Base-by-base conservation (phyloP, 768 basidiomycete genomes). In the Russula foetens region DNA sequence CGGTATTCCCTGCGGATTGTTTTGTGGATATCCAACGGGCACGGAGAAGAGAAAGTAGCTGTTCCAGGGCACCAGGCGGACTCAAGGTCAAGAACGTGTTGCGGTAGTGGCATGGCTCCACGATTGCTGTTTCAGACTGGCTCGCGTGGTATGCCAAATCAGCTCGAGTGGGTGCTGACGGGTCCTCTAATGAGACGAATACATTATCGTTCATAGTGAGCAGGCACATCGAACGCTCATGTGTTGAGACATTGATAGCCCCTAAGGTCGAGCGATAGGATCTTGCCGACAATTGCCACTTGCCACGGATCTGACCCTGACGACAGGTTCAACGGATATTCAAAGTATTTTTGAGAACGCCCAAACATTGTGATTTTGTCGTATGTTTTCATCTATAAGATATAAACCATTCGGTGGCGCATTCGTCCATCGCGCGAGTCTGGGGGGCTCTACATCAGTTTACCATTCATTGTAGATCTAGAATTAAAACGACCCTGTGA, bases 151-250 rank as follows among this genome's bases (percentile, higher is more conserved):
- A 78, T 14, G 75, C 75, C 23, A 86, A 77, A 58, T 90, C 89
- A 53, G 79, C 80, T 60, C 84, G 80, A 38, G 77, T 81, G 0
- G 88, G 90, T 11, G 87, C 87, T 11, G 78, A 73, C 35, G 86
- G 86, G 70, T 92, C 89, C 67, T 91, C 90, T 26, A 91, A 73
- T 7, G 85, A 78, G 24, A 90, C 88, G 69, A 90, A 92, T 26
- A 88, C 86, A 65, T 86, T 86, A 47, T 90, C 83, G 59, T 85
- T 83, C 85, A 90, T 87, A 2, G 87, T 88, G 21, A 92, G 76
- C 19, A 88, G 76, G 65, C 81, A 86, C 82, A 92, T 88, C 1
- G 81, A 80, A 31, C 89, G 80, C 68, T 91, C 89, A 3, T 79
- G 73, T 17, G 74, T 75, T 26, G 81, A 66, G 46, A 81, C 76